Percentiles rank a stretch among this genome's conserved stretches.
phyloP scores from a whole-genome alignment of 805 yeast species.

The Pichia occidentalis region DNA sequence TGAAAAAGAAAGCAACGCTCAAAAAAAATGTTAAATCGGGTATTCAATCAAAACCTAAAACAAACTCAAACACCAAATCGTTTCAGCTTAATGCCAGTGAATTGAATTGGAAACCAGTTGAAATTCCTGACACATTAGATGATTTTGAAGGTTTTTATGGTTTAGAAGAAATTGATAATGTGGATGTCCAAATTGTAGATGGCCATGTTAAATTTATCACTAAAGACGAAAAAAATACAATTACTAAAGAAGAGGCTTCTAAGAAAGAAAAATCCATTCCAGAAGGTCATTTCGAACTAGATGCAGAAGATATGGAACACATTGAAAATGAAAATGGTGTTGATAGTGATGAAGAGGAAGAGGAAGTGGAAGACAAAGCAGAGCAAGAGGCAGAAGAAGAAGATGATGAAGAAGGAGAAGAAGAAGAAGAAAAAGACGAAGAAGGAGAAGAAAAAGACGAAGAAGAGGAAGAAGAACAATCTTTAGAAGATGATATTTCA shows the following conservation, averaged over 20 bases:
- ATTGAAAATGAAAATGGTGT: slow-evolving; percentile 18
- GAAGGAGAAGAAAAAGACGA: slow-evolving; percentile 3
- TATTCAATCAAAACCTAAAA: slow-evolving; percentile 5
- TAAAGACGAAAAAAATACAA: slow-evolving; percentile 26
- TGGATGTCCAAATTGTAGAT: slow-evolving; percentile 65
- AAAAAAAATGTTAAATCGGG: slow-evolving; percentile 2
- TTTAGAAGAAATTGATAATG: slow-evolving; percentile 90
- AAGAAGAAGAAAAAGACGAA: slow-evolving; percentile 9
- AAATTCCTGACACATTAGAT: slow-evolving; percentile 73
- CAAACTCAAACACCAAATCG: slow-evolving; percentile 16
- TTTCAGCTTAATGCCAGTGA: slow-evolving; percentile 38
- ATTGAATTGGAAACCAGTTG: slow-evolving; percentile 74
- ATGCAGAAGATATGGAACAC: slow-evolving; percentile 19
- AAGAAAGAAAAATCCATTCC: slow-evolving; percentile 19
- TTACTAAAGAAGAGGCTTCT: slow-evolving; percentile 20
- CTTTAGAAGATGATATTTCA: slow-evolving; percentile 5
- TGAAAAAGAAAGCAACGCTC: slow-evolving; percentile 8
- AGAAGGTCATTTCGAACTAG: slow-evolving; percentile 23
- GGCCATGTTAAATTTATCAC: slow-evolving; percentile 61
- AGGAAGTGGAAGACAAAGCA: slow-evolving; percentile 2
- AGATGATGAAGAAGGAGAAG: slow-evolving; percentile 8
- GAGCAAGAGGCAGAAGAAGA: slow-evolving; percentile 12
- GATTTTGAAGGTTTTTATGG: slow-evolving; percentile 92
- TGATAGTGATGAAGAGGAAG: slow-evolving; percentile 6
- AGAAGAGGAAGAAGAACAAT: slow-evolving; percentile 4